A percentile compares a stretch with the other conserved stretches of the same genome.
phyloP scores from a whole-genome alignment of 805 yeast species.

The Saccharomyces eubayanus region DNA sequence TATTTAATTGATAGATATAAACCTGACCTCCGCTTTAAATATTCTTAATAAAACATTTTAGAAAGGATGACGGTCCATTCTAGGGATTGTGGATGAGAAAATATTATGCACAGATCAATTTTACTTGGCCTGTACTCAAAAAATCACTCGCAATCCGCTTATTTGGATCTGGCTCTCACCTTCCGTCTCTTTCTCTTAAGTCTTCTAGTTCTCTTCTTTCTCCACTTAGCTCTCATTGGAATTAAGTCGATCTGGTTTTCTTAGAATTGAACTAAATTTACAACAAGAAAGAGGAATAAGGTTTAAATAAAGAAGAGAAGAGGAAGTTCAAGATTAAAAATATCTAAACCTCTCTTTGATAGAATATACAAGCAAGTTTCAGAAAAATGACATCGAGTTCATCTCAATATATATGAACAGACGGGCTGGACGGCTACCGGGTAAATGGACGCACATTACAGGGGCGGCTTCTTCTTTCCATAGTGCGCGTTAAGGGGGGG shows the following conservation, averaged over 20 bases:
- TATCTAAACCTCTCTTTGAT: no score
- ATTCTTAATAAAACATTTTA: neutral
- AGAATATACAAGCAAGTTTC: no score
- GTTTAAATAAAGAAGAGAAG: no score
- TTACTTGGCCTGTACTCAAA: neutral
- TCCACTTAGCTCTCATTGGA: conserved; percentile 90
- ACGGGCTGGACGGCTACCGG: no score
- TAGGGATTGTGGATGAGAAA: neutral
- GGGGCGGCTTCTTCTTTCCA: no score
- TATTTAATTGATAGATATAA: neutral
- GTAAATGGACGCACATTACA: no score
- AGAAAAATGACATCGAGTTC: no score
- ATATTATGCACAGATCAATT: neutral
- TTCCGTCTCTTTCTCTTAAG: conserved; percentile 99
- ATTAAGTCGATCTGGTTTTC: conserved; percentile 16
- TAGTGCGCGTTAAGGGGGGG: no score
- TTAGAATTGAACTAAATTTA: neutral
- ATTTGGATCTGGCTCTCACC: conserved; percentile 99
- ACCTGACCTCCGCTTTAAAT: neutral
- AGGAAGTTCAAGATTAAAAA: no score
- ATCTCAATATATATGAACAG: no score
- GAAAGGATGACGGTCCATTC: neutral
- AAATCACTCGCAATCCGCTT: conserved; percentile 41
- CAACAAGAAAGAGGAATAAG: neutral
- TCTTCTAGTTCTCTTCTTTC: conserved; percentile 99